A percentile compares a stretch with the other conserved stretches of the same genome.
Evolutionary conservation across 768 basidiomycete species (phyloP).

Genomic region (Tulasnella sp.): DNA sequence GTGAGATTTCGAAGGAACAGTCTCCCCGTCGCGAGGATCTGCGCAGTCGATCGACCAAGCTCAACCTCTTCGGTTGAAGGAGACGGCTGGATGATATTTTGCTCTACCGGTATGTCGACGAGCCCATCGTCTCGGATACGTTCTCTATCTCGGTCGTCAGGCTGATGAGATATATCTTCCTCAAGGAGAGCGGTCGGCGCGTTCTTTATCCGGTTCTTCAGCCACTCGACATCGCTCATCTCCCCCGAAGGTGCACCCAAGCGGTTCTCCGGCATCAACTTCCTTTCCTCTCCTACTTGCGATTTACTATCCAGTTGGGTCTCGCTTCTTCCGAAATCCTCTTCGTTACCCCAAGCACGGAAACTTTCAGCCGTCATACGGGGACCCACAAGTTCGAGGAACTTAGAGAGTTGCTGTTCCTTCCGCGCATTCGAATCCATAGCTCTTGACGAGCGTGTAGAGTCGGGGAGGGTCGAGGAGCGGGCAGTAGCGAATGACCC

Average conservation of each 20-base stretch:
- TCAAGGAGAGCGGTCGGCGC: constrained; percentile 57
- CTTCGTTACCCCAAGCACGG: constrained; percentile 68
- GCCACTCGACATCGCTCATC: constrained; percentile 75
- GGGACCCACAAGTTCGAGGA: constrained; percentile 17
- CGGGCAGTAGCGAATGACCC: neutral
- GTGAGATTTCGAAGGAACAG: constrained; percentile 96
- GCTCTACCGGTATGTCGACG: neutral
- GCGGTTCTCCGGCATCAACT: constrained; percentile 10
- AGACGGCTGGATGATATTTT: neutral
- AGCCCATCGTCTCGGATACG: neutral
- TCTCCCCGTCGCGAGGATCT: constrained; percentile 73
- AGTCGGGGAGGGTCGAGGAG: neutral
- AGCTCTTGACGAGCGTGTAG: neutral
- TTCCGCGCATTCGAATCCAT: constrained; percentile 41
- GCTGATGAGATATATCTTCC: constrained; percentile 47
- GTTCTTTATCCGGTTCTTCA: constrained; percentile 61
- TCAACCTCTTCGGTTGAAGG: neutral
- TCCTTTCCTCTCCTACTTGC: neutral
- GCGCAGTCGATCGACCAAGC: constrained; percentile 41
- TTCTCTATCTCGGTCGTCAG: constrained; percentile 35
- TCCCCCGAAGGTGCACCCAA: constrained; percentile 40
- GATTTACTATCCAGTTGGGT: constrained; percentile 34
- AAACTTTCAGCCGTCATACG: constrained; percentile 47
- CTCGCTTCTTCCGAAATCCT: constrained; percentile 34
- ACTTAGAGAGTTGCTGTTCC: constrained; percentile 46